Base-by-base conservation (phyloP, 1,284 basidiomycete species). In the Malassezia yamatoensis region DNA sequence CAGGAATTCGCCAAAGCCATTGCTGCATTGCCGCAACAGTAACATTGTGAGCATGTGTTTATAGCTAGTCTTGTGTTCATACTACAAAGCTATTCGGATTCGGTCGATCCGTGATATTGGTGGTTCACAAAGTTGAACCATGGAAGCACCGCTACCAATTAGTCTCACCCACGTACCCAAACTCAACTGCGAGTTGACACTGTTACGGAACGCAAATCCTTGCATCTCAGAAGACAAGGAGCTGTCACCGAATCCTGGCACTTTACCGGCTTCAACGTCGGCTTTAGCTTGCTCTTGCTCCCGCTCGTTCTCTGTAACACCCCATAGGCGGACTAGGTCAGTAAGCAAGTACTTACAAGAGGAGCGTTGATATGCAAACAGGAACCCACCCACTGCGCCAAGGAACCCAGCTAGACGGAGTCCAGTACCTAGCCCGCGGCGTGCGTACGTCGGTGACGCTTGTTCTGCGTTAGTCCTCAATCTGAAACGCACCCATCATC, bases 261-360 rank as follows among this genome's bases (percentile, higher is more conserved):
- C 65, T 51, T 58, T 54, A 2, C 65, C 65, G 1, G 56, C 52
- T 12, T 57, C 63, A 18, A 54, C 46, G 18, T 67, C 63, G 12
- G 59, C 54, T 53, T 64, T 49, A 34, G 68, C 60, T 2, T 54
- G 51, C 33, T 54, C 32, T 42, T 63, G 59, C 50, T 74, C 72
- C 18, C 65, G 18, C 49, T 67, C 83, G 79, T 99, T 99, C 79
- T 96, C 93, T 20, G 81, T 80, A 86, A 88, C 91, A 49, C 93
- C 93, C 88, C 88, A 91, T 81, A 98, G 93, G 42, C 93, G 90
- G 77, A 85, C 90, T 90, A 68, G 29, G 37, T n/a, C 53, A 32
- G 43, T 43, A 54, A 36, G 34, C 4, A 18, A 7, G 13, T 24
- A 66, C 64, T 38, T 49, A 67, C 65, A 61, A 42, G 59, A 58